These are phyloP conservation scores for Mycena pura DNA, from an alignment of 768 basidiomycete genomes.

Conservation along the genomic window DNA sequence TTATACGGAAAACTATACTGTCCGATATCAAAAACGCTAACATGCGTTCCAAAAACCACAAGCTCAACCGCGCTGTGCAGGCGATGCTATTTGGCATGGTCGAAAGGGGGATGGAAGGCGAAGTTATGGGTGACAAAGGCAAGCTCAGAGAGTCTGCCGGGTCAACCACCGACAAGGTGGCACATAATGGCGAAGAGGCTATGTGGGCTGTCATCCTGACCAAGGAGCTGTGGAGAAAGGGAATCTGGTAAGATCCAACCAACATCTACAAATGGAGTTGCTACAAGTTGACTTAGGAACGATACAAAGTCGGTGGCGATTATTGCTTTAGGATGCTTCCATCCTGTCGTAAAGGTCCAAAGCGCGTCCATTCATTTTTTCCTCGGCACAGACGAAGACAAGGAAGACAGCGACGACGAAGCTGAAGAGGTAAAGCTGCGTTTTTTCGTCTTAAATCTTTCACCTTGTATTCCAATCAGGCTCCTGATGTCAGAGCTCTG, in stretches of 20 bases:
- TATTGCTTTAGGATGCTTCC: slow-evolving; percentile 89
- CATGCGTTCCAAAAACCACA: slow-evolving; percentile 87
- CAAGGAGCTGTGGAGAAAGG: slow-evolving; percentile 93
- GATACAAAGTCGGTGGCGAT: slow-evolving; percentile 95
- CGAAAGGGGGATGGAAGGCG: slow-evolving; percentile 86
- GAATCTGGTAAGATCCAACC: slow-evolving; percentile 82
- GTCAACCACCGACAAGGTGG: slow-evolving; percentile 44
- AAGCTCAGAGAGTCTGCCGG: slow-evolving; percentile 58
- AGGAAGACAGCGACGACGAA: slow-evolving; percentile 76
- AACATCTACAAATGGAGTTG: no score
- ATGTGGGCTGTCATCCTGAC: slow-evolving; percentile 97
- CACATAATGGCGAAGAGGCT: slow-evolving; percentile 77
- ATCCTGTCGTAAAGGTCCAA: slow-evolving; percentile 93
- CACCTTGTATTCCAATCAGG: slow-evolving; percentile 41
- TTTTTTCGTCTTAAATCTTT: slow-evolving; percentile 1
- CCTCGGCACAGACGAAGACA: slow-evolving; percentile 84
- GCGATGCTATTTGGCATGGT: slow-evolving; percentile 97
- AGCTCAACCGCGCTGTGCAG: slow-evolving; percentile 94
- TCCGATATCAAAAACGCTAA: slow-evolving; percentile 94
- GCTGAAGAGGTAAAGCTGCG: slow-evolving; percentile 55
- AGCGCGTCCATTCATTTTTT: slow-evolving; percentile 96
- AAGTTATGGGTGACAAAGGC: slow-evolving; percentile 85
- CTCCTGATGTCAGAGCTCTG: slow-evolving; percentile 72
- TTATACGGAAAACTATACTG: slow-evolving; percentile 92
- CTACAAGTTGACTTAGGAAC: no score